phyloP scores from a whole-genome alignment of 2,329 filamentous ascomycete genomes.

The Fusarium protoensiforme region DNA sequence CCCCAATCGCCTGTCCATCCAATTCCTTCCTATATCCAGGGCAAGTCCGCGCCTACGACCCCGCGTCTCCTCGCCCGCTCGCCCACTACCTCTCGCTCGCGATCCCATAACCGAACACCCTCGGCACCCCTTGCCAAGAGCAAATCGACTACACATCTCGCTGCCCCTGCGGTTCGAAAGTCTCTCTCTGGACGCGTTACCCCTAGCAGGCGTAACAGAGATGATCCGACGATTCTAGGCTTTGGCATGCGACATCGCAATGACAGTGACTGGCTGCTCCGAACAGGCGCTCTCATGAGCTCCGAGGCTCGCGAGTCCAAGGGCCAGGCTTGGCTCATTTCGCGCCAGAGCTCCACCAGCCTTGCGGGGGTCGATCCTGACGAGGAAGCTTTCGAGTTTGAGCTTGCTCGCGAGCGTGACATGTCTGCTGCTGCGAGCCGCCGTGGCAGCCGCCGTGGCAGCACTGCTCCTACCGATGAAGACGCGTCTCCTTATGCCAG shows the following conservation, averaged over 20 bases:
- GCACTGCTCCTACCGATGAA: slow-evolving; percentile 53
- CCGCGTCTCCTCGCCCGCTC: slow-evolving; percentile 71
- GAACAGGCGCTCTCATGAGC: slow-evolving; percentile 71
- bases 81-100: slow-evolving; percentile 61
- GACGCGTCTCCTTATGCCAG: slow-evolving; percentile 53
- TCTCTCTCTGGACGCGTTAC: slow-evolving; percentile 47
- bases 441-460: slow-evolving; percentile 60
- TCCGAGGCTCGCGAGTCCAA: slow-evolving; percentile 73
- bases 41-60: slow-evolving; percentile 72
- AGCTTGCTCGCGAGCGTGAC: slow-evolving; percentile 63
- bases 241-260: slow-evolving; percentile 51
- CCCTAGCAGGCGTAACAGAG: slow-evolving; percentile 48
- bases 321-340: slow-evolving; percentile 76
- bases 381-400: slow-evolving; percentile 63
- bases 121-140: slow-evolving; percentile 65
- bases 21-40: slow-evolving; percentile 66
- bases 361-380: slow-evolving; percentile 65
- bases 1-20: slow-evolving; percentile 43
- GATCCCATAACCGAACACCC: slow-evolving; percentile 56
- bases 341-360: slow-evolving; percentile 72
- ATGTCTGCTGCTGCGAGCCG: slow-evolving; percentile 53
- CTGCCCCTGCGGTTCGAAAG: slow-evolving; percentile 36
- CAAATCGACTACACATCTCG: slow-evolving; percentile 71
- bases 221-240: slow-evolving; percentile 34
- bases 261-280: slow-evolving; percentile 73